Percentiles rank a stretch among this genome's conserved stretches.
Evolutionary conservation across 106 monocot genomes (phyloP).

Genomic region (Apostasia ramifera): DNA sequence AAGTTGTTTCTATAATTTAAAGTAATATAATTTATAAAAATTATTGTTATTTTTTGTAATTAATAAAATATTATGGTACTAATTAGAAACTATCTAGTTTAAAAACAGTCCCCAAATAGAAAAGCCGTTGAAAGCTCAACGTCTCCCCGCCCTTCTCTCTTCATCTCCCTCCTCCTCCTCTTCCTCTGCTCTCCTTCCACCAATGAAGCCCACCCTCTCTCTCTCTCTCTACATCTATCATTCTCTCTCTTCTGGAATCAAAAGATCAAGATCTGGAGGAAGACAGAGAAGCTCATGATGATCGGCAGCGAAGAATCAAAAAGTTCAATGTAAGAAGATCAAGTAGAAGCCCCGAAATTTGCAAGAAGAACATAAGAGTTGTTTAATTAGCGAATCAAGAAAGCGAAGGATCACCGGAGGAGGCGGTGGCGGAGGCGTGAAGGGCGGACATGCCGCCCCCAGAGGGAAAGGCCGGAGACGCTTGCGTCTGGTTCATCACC

Average conservation of each 20-base stretch:
- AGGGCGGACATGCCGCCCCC: slow-evolving; percentile 5
- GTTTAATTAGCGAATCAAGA: not conserved
- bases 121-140: slow-evolving; percentile 2
- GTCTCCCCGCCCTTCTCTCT: slow-evolving; percentile 21
- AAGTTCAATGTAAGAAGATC: not conserved
- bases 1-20: too few relatives aligned
- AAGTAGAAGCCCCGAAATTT: not conserved
- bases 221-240: not conserved
- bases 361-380: not conserved
- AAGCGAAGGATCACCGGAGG: not conserved
- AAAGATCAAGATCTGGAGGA: not conserved
- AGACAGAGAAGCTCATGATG: not conserved
- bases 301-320: not conserved
- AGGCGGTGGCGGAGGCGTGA: not conserved
- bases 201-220: not conserved
- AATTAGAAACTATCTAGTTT: too few relatives aligned
- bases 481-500: slow-evolving; percentile 42
- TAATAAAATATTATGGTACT: too few relatives aligned
- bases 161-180: slow-evolving; percentile 8
- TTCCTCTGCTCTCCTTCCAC: not conserved
- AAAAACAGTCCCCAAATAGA: not conserved
- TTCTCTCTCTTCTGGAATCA: not conserved
- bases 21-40: too few relatives aligned
- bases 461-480: slow-evolving; percentile 13
- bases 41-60: too few relatives aligned